A percentile compares a stretch with the other conserved stretches of the same genome.
These are phyloP conservation scores for Cystobasidium onofrii DNA, from an alignment of 768 basidiomycete genomes.

Conservation along the genomic window DNA sequence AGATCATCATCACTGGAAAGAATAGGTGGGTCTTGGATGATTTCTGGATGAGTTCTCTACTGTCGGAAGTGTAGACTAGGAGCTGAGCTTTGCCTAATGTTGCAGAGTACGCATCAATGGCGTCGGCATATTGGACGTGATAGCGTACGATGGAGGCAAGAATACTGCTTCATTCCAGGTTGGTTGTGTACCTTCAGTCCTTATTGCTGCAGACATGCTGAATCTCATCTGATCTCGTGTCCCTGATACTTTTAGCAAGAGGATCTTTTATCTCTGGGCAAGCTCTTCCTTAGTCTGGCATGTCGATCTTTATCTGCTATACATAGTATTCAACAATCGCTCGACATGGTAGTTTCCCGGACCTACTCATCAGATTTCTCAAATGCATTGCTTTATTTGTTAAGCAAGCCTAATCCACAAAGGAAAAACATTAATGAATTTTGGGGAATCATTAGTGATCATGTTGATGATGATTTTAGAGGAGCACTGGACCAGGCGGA, in stretches of 20 bases:
- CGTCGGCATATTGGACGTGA: constrained; percentile 76
- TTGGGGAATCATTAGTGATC: constrained; percentile 61
- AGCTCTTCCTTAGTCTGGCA: constrained; percentile 69
- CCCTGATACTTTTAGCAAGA: constrained; percentile 56
- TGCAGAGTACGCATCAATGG: constrained; percentile 77
- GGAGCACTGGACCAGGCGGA: constrained; percentile 71
- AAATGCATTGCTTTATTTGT: constrained; percentile 61
- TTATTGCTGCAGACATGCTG: too few species aligned
- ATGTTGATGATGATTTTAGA: constrained; percentile 69
- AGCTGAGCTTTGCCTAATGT: too few species aligned
- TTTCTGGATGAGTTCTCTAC: too few species aligned
- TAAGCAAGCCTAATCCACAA: constrained; percentile 62
- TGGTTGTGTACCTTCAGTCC: too few species aligned
- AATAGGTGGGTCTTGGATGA: constrained; percentile 56
- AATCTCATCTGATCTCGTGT: too few species aligned
- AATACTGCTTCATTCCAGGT: constrained; percentile 56
- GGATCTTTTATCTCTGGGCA: constrained; percentile 76
- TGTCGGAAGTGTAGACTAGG: too few species aligned
- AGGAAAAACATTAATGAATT: constrained; percentile 67
- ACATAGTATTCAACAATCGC: constrained; percentile 59
- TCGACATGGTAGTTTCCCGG: constrained; percentile 61
- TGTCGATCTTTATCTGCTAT: constrained; percentile 61
- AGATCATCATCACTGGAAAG: constrained; percentile 78
- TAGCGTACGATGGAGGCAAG: constrained; percentile 63
- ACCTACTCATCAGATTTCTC: constrained; percentile 74